Evolutionary conservation across 768 basidiomycete species (phyloP).

Genomic region (Pleurotus ostreatus): DNA sequence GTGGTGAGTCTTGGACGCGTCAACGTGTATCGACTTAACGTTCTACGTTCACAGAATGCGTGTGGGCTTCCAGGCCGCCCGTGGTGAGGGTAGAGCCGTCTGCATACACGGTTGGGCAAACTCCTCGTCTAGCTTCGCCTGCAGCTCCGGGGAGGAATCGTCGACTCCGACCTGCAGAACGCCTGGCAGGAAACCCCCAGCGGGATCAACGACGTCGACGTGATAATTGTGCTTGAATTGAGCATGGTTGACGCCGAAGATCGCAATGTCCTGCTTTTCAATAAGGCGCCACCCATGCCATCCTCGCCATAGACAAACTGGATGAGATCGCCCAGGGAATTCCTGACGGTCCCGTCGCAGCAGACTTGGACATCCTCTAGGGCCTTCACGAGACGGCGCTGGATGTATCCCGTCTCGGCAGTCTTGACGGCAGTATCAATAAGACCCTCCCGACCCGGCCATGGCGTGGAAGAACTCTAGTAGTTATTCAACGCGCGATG

Average conservation of each 20-base stretch:
- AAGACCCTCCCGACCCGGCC: slow-evolving; percentile 98
- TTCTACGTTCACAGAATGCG: too few species aligned
- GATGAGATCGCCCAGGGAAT: slow-evolving; percentile 92
- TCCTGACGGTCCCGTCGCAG: slow-evolving; percentile 97
- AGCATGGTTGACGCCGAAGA: slow-evolving; percentile 71
- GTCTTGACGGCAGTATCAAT: slow-evolving; percentile 99
- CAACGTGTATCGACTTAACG: too few species aligned
- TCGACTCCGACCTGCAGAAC: slow-evolving; percentile 86
- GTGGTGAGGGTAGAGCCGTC: too few species aligned
- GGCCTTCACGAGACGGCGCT: slow-evolving; percentile 96
- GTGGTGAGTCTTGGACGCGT: too few species aligned
- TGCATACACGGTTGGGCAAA: slow-evolving; percentile 47
- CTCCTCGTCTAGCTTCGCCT: slow-evolving; percentile 33
- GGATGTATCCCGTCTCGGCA: slow-evolving; percentile 98
- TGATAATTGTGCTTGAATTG: slow-evolving; percentile 90
- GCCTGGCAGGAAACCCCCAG: slow-evolving; percentile 74
- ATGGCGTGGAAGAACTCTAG: slow-evolving; percentile 92
- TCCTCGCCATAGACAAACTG: slow-evolving; percentile 41
- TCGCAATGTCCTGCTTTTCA: too few species aligned
- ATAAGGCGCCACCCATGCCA: too few species aligned
- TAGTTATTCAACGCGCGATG: too few species aligned
- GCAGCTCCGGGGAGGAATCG: slow-evolving; percentile 77
- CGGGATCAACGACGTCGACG: slow-evolving; percentile 88
- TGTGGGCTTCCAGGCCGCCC: too few species aligned
- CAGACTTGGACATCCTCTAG: slow-evolving; percentile 96